Conservation (phyloP, 192 early-diverging fungal genomes). For the Linnemannia elongata region DNA sequence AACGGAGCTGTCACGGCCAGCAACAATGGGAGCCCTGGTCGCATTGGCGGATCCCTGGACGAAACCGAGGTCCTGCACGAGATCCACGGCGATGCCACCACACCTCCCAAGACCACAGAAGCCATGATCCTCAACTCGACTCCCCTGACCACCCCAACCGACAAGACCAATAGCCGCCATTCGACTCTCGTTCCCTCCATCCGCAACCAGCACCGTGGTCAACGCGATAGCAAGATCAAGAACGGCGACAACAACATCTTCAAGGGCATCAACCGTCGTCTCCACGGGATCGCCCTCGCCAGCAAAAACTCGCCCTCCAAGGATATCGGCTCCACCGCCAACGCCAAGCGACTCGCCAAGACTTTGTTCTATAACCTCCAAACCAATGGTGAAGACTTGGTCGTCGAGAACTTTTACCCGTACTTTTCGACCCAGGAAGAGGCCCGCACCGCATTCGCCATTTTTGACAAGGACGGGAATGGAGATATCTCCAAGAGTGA, state of each 20-base stretch:
- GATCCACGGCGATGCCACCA: neutral
- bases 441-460: conserved; percentile 81
- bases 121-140: conserved; percentile 29
- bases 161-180: conserved; percentile 13
- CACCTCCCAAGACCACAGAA: conserved; percentile 19
- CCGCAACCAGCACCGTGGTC: neutral
- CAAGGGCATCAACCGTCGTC: conserved; percentile 42
- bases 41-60: neutral
- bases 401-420: conserved; percentile 78
- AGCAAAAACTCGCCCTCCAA: conserved; percentile 42
- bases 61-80: conserved; percentile 25
- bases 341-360: conserved; percentile 52
- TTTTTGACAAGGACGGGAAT: conserved; percentile 92
- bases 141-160: conserved; percentile 38
- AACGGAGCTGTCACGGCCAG: neutral
- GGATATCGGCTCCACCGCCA: conserved; percentile 54
- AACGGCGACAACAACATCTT: conserved; percentile 37
- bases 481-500: conserved; percentile 88
- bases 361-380: conserved; percentile 46
- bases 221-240: conserved; percentile 16
- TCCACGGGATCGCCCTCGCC: conserved; percentile 48
- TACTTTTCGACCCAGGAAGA: conserved; percentile 81
- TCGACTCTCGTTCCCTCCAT: conserved; percentile 27
- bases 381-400: conserved; percentile 65
- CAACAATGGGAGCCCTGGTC: neutral